Evolutionary conservation across 768 basidiomycete species (phyloP), one percentile per base, ranked within the genome.

Genomic region (Hygrocybe coccinea): DNA sequence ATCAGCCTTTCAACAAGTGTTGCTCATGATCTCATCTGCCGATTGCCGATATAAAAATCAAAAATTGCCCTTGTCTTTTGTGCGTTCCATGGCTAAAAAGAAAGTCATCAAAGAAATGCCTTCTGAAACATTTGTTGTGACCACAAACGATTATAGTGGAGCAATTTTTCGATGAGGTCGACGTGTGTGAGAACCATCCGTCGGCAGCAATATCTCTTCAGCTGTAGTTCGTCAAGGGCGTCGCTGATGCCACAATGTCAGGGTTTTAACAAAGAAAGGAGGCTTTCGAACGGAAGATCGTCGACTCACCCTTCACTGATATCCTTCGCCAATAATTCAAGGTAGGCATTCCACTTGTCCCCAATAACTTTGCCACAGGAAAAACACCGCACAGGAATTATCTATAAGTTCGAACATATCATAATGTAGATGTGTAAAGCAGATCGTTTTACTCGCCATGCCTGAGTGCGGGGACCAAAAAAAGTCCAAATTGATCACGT

Each of bases 151-250:
- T 95, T 95, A 70, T 95, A 98, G 64, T 95, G 92, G 21, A 98
- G 76, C 15, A 97, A 79, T 72, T 97, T 97, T 74, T 97, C 95
- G 62, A 97, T 97, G 59, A 97, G 79, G 72, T 97, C 95, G 54
- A 97, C 95, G 69, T 98, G 95, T 0, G 95, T 97, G 52, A 97
- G 75, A 5, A 98, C 91, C 95, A 97, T 98, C 46, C 95, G 83
- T 45, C 95, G 80, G 72, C 95, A 97, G 72, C 95, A 98, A 66
- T 98, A 98, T 54, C 95, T 76, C 71, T 91, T 95, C 44, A 98
- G 73, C 61, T 94, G 89, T 1, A 95, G 75, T 62, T 89, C 85
- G 58, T 95, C 92, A 43, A 97, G 79, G 4, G 93, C 92, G 53
- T 95, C 92, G 62, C 94, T 95, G 60, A 29, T 29, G 8, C 29